Evolutionary conservation across 2,329 filamentous ascomycete genomes (phyloP), one percentile per base, ranked within the genome.

Genomic region (Trichophyton rubrum): DNA sequence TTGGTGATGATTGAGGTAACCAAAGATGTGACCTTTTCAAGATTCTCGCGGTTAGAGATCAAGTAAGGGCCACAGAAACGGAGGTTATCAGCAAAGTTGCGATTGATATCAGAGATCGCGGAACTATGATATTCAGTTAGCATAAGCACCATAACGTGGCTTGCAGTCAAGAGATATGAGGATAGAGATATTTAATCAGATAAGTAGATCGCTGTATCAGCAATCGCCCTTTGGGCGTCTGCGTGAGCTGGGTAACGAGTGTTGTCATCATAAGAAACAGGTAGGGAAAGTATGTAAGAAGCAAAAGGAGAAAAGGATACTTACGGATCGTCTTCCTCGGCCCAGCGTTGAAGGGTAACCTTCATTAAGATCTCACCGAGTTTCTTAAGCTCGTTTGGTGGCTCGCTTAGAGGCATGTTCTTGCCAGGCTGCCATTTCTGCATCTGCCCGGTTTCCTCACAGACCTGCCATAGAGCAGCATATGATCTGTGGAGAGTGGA

Each of bases 181-280:
- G 58, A 61, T 62, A 61, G 64, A 58, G 51, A 30, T 35, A 27
- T 17, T 57, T 58, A 56, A 59, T 63, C 62, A 63, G 62, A 49
- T 47, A 55, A 71, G 68, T 74, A 80, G 77, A 83, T 82, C 87
- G 90, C 79, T 77, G 95, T 93, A 86, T 86, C 89, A 90, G 88
- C 90, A 95, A 85, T 78, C 85, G 85, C 88, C 84, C 77, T 77
- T 82, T 78, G 78, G 82, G 89, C 86, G 86, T 97, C 88, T 89
- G 89, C 96, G 91, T 96, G 92, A 96, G 91, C 91, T 96, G 91
- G 90, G 92, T 92, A 91, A 91, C 89, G 89, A 85, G 84, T 79
- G 76, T 83, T 80, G 77, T 96, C 90, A 96, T 96, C 90, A 90
- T 86, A 70, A 76, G 71, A 64, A 60, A 38, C 60, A 62, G 49